A percentile compares a stretch with the other conserved stretches of the same genome.
These are phyloP conservation scores for Cercospora sojina DNA, from an alignment of 2,329 filamentous ascomycete species.

Conservation along the genomic window DNA sequence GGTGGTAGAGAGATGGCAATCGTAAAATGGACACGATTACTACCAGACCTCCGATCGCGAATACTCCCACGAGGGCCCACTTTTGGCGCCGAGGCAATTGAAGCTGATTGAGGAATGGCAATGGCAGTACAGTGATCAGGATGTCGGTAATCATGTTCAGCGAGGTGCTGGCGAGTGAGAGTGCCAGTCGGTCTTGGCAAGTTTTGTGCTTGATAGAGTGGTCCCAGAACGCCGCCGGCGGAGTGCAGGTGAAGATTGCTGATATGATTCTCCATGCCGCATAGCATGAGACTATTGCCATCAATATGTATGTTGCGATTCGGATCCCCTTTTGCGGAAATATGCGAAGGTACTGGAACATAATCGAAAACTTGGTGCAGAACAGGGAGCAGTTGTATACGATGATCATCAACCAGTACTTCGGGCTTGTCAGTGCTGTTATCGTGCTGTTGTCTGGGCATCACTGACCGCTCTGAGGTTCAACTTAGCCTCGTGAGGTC, in stretches of 20 bases:
- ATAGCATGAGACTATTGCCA: constrained; percentile 36
- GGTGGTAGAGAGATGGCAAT: constrained; percentile 30
- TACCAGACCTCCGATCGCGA: constrained; percentile 36
- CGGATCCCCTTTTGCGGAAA: constrained; percentile 44
- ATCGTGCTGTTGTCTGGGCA: neutral
- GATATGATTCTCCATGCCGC: constrained; percentile 38
- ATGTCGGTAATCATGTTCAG: constrained; percentile 42
- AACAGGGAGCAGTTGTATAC: constrained; percentile 42
- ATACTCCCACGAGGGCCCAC: constrained; percentile 37
- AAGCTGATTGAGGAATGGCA: constrained; percentile 37
- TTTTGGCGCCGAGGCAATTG: constrained; percentile 36
- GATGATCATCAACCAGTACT: constrained; percentile 19
- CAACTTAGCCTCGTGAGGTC: neutral
- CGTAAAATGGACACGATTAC: constrained; percentile 37
- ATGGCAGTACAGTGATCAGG: constrained; percentile 37
- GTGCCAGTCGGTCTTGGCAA: constrained; percentile 14
- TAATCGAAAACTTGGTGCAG: constrained; percentile 47
- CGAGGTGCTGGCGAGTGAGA: constrained; percentile 36
- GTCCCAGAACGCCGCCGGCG: constrained; percentile 42
- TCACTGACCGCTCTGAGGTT: constrained; percentile 13
- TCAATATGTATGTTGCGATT: constrained; percentile 30
- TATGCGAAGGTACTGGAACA: constrained; percentile 50
- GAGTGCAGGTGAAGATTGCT: constrained; percentile 44
- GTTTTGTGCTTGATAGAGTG: constrained; percentile 20
- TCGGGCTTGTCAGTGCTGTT: neutral